Base-by-base conservation (phyloP, 179 eudicot genomes). In the Spergularia azorica region DNA sequence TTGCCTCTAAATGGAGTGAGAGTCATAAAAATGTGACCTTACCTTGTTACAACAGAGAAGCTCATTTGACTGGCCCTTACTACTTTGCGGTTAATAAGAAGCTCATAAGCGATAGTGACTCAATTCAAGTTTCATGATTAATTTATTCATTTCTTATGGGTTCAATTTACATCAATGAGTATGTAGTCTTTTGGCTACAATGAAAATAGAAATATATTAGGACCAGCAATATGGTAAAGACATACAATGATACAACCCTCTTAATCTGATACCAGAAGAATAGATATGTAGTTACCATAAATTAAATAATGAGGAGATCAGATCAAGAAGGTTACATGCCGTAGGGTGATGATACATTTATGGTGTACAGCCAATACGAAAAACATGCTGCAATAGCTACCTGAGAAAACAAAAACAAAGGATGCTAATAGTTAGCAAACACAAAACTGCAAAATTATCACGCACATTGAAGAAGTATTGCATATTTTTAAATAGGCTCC, bases 281-380 rank as follows among this genome's bases (percentile, higher is more conserved):
- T 74, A 83, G 81, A 76, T 71, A 72, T 79, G 84, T 84, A 75
- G 90, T 85, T 82, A 81, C 86, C 90, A 86, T 87, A 82, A 84
- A 50, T 71, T 51, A 77, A 84, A 83, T 82, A 86, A 80, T 70
- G 83, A 84, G 78, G 83, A 86, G 79, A 84, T 78, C 83, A 88
- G 88, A 86, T 81, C 79, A 86, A 95, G 93, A 88, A 87, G 81
- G 69, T 88, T 91, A 95, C 98, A 95, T 95, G 93, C 84, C 83
- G 85, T 95, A 95, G 21, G 96, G 98, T 65, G 98, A 87, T 63
- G 98, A 81, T 61, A 90, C 77, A 80, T 88, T 81, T 70, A 89
- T 78, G 73, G 86, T 76, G 76, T 83, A 85, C 83, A 90, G 78
- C 98, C 96, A 93, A 76, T 78, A 83, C 65, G 93, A 90, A 86